Percentiles rank a stretch among this genome's conserved stretches.
Conservation (phyloP, 2,329 filamentous ascomycete species). For the Talaromyces sp. region DNA sequence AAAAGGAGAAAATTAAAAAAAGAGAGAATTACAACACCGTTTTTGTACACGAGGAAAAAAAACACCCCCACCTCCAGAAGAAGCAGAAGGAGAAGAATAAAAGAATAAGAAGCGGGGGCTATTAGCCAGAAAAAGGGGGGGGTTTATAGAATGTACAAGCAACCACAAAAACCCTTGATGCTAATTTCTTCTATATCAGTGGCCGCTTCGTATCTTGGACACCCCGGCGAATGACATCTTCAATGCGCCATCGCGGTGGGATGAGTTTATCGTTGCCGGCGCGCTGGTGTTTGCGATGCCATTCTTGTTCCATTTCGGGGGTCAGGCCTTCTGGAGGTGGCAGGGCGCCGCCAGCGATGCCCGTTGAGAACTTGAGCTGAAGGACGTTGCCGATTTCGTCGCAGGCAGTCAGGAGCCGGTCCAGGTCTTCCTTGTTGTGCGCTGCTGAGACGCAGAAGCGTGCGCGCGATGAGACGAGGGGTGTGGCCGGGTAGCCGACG, state of each 20-base stretch:
- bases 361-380: constrained; percentile 95
- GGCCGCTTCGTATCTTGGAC: constrained; percentile 70
- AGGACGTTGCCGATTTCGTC: constrained; percentile 88
- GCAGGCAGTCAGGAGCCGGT: constrained; percentile 80
- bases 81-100: background rate
- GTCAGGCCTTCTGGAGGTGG: constrained; percentile 67
- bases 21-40: background rate
- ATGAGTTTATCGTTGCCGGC: constrained; percentile 41
- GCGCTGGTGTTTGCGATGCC: constrained; percentile 45
- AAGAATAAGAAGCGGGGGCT: background rate
- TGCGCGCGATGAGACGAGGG: constrained; percentile 87
- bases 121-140: background rate
- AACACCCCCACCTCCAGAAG: background rate
- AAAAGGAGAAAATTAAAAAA: background rate
- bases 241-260: constrained; percentile 72
- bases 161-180: background rate
- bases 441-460: constrained; percentile 94
- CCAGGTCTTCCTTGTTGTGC: constrained; percentile 97
- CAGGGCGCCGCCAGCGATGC: constrained; percentile 80
- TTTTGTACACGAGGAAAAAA: background rate
- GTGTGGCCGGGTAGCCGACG: constrained; percentile 94
- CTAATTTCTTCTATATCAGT: constrained; percentile 52
- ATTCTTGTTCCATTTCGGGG: constrained; percentile 66
- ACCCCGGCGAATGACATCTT: constrained; percentile 67
- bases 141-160: background rate